These are phyloP conservation scores for Papiliotrema laurentii DNA, from an alignment of 1,284 basidiomycete genomes.

Conservation along the genomic window DNA sequence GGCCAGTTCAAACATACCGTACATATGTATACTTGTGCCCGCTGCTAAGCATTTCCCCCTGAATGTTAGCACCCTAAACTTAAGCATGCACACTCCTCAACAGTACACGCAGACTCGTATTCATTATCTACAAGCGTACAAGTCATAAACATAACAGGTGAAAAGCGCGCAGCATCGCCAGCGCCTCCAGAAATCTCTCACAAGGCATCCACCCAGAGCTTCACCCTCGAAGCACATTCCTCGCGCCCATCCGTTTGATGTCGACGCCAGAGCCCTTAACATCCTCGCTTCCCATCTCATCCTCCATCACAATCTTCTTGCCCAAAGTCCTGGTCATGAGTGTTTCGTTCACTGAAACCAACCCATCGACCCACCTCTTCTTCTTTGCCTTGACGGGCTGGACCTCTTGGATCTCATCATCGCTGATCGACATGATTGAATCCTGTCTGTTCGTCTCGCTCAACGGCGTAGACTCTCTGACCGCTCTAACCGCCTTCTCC, in stretches of 20 bases:
- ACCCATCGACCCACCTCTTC: conserved; percentile 46
- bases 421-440: not conserved
- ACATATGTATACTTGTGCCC: too few relatives aligned
- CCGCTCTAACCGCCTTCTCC: not conserved
- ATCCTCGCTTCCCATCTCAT: conserved; percentile 48
- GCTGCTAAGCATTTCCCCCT: too few relatives aligned
- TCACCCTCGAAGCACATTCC: not conserved
- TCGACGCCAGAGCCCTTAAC: conserved; percentile 25
- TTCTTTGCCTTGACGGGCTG: conserved; percentile 52
- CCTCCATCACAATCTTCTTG: conserved; percentile 52
- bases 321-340: conserved; percentile 46
- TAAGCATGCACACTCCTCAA: not conserved
- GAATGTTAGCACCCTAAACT: too few relatives aligned
- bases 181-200: too few relatives aligned
- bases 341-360: too few relatives aligned
- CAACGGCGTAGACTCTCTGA: conserved; percentile 13
- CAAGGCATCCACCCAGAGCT: not conserved
- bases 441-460: conserved; percentile 25
- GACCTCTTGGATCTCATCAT: conserved; percentile 30
- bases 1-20: not conserved
- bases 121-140: too few relatives aligned
- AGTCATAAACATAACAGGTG: not conserved
- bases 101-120: not conserved
- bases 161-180: too few relatives aligned
- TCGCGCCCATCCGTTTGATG: conserved; percentile 31